phyloP scores from a whole-genome alignment of 2,329 filamentous ascomycete genomes.

The Cryphonectria carpinicola region DNA sequence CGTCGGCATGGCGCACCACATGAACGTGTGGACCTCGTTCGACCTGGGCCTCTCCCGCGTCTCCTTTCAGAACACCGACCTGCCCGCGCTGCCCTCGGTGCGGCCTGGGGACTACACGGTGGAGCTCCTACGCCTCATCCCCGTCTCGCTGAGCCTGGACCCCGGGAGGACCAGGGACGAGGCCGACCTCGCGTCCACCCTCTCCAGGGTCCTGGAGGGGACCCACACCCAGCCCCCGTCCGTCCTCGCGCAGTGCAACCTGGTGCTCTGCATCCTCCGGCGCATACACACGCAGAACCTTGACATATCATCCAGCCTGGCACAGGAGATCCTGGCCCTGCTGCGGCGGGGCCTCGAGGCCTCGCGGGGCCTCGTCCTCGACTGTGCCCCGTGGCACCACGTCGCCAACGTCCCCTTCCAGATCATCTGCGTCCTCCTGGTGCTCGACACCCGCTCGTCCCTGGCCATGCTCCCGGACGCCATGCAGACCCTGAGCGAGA shows the following conservation, averaged over 20 bases:
- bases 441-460: constrained; percentile 56
- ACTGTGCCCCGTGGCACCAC: constrained; percentile 59
- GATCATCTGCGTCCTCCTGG: constrained; percentile 58
- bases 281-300: constrained; percentile 55
- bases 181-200: constrained; percentile 47
- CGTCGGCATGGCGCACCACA: constrained; percentile 56
- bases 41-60: constrained; percentile 60
- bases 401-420: constrained; percentile 64
- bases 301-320: constrained; percentile 45
- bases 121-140: constrained; percentile 57
- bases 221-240: constrained; percentile 46
- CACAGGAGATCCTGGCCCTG: constrained; percentile 52
- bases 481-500: constrained; percentile 50
- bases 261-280: constrained; percentile 59
- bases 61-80: constrained; percentile 46
- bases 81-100: constrained; percentile 42
- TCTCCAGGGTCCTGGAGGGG: constrained; percentile 46
- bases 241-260: constrained; percentile 56
- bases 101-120: constrained; percentile 46
- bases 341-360: constrained; percentile 50
- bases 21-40: constrained; percentile 64
- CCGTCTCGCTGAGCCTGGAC: constrained; percentile 57
- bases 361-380: constrained; percentile 49
- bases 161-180: constrained; percentile 49
- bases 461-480: constrained; percentile 53